Conservation (phyloP, 108 stramenopile genomes). For the Pelagomonas calceolata region DNA sequence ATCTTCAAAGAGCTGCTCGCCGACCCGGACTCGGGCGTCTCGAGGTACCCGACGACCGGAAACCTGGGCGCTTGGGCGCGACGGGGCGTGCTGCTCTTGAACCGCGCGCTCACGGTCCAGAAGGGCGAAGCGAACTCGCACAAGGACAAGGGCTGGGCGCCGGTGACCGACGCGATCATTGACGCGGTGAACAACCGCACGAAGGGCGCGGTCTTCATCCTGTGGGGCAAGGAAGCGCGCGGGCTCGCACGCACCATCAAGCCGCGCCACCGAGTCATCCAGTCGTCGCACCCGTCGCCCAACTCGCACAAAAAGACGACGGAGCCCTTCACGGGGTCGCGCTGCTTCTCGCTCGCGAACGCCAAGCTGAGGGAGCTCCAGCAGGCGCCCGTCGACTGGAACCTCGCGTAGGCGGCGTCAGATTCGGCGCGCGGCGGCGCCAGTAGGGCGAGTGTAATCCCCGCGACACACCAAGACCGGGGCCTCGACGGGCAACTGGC, state of each 20-base stretch:
- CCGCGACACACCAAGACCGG: too few relatives aligned
- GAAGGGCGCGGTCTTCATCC: constrained; percentile 76
- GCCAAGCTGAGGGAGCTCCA: constrained; percentile 43
- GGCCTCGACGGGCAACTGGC: too few relatives aligned
- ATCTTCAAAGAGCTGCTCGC: constrained; percentile 73
- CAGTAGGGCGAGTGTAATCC: too few relatives aligned
- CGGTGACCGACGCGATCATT: constrained; percentile 84
- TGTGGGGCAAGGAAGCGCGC: constrained; percentile 94
- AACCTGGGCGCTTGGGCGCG: background rate
- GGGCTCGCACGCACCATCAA: constrained; percentile 25
- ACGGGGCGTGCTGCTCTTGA: constrained; percentile 92
- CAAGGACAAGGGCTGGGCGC: constrained; percentile 85
- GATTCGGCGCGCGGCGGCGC: too few relatives aligned
- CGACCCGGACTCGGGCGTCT: constrained; percentile 24
- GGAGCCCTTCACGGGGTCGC: constrained; percentile 76
- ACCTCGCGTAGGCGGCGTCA: too few relatives aligned
- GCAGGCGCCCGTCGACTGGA: constrained; percentile 70
- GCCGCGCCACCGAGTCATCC: constrained; percentile 50
- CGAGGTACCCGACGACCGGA: too few relatives aligned
- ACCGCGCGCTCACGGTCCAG: constrained; percentile 85
- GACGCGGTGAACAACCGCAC: constrained; percentile 42
- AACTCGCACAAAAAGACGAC: constrained; percentile 76
- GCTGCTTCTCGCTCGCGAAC: constrained; percentile 81
- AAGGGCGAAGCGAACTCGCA: constrained; percentile 76
- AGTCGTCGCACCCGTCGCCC: constrained; percentile 75